Evolutionary conservation across 768 basidiomycete genomes (phyloP), one percentile per base, ranked within the genome.

Genomic region (Naganishia onofrii): DNA sequence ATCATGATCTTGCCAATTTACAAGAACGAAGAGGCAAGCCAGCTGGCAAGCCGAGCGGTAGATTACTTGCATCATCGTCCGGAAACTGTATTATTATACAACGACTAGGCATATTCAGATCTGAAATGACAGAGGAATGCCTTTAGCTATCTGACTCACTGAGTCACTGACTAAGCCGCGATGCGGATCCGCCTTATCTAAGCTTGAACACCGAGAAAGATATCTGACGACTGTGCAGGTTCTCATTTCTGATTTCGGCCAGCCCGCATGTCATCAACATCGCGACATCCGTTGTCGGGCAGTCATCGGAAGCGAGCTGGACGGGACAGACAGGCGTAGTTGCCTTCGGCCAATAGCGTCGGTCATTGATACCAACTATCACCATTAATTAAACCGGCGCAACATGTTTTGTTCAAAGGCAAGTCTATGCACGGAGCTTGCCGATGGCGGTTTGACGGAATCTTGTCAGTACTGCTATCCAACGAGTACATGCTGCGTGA

Each of bases 341-440:
- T n/a, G n/a, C n/a, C 21, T 13, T 26, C 38, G 13, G 60, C 60
- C 60, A 63, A 63, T 63, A 63, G 42, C 26, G 60, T 26, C 36
- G 42, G 42, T 15, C 42, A 42, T 17, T 15, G 42, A 26, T 21
- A 23, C 17, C 9, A 17, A n/a, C 60, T 3, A 15, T n/a, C n/a
- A 26, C 60, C 42, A 42, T 42, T 9, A 32, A 9, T 29, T 15
- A 8, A n/a, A 51, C 23, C 58, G 58, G 58, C 42, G n/a, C 8
- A 63, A 28, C 3, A 63, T 63, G 60, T 63, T 63, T 7, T 63
- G 60, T 26, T 46, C 60, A 38, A 63, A 34, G 32, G 60, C 42
- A 8, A 63, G 38, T 42, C 4, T 46, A 13, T 63, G 60, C 21
- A 42, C 60, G 60, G 60, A 63, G 42, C 38, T 63, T 26, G 60